Evolutionary conservation across 495 filamentous ascomycete species (phyloP).

Genomic region (Xylaria castorea): DNA sequence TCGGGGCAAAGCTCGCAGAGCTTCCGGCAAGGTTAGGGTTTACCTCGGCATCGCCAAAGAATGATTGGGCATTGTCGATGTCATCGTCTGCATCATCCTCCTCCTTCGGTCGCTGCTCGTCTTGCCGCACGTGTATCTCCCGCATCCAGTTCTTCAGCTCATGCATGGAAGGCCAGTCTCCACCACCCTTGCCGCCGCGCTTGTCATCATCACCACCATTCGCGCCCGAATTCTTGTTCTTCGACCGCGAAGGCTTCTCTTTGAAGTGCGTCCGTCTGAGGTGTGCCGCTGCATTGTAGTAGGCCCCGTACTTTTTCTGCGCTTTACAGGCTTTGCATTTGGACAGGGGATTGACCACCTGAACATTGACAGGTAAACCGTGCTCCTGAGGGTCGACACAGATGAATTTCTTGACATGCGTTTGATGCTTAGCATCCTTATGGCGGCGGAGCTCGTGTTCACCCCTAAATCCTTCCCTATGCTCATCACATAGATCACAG

Average conservation of each 20-base stretch:
- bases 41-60: constrained; percentile 36
- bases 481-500: constrained; percentile 75
- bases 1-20: constrained; percentile 36
- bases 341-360: constrained; percentile 68
- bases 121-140: constrained; percentile 61
- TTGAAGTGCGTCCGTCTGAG: constrained; percentile 87
- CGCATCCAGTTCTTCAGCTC: constrained; percentile 84
- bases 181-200: constrained; percentile 83
- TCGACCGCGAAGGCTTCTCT: constrained; percentile 51
- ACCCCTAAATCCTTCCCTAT: constrained; percentile 88
- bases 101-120: constrained; percentile 39
- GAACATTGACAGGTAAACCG: constrained; percentile 48
- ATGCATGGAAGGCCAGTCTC: constrained; percentile 81
- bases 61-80: constrained; percentile 6
- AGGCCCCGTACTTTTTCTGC: constrained; percentile 82
- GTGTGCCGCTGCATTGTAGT: constrained; percentile 96
- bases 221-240: constrained; percentile 45
- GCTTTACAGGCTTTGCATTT: constrained; percentile 87
- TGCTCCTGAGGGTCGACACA: constrained; percentile 56
- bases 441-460: constrained; percentile 93
- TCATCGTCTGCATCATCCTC: constrained; percentile 46
- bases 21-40: constrained; percentile 24
- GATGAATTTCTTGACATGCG: constrained; percentile 79
- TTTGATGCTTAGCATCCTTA: constrained; percentile 77
- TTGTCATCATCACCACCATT: constrained; percentile 55